A percentile compares a stretch with the other conserved stretches of the same genome.
Evolutionary conservation across 768 basidiomycete genomes (phyloP).

Genomic region (Imleria badia): DNA sequence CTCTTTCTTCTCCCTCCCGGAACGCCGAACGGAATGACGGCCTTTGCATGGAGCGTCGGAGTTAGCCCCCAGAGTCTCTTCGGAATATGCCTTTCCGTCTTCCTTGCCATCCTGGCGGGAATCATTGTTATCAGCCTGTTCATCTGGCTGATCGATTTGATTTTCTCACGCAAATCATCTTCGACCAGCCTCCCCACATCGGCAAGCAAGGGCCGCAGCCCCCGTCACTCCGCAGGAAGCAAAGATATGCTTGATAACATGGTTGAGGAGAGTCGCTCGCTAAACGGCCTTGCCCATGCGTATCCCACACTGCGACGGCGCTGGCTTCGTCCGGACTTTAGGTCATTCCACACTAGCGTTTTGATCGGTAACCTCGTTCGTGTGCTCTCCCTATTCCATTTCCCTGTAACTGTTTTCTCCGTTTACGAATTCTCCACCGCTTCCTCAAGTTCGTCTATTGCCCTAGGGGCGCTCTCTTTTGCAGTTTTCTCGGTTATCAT

Average conservation of each 20-base stretch:
- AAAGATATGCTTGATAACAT: conserved; percentile 51
- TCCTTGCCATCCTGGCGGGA: conserved; percentile 73
- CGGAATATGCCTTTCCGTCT: conserved; percentile 76
- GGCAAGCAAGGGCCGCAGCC: conserved; percentile 33
- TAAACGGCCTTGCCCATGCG: conserved; percentile 23
- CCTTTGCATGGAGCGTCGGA: conserved; percentile 84
- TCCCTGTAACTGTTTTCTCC: conserved; percentile 91
- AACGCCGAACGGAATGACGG: conserved; percentile 64
- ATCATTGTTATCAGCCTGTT: conserved; percentile 68
- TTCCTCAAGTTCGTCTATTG: conserved; percentile 57
- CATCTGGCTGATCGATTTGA: conserved; percentile 70
- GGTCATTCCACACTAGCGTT: conserved; percentile 78
- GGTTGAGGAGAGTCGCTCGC: conserved; percentile 31
- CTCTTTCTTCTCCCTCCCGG: conserved; percentile 69
- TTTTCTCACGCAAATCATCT: conserved; percentile 33
- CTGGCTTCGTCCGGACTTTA: conserved; percentile 52
- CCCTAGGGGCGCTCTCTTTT: conserved; percentile 82
- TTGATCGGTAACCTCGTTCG: conserved; percentile 91
- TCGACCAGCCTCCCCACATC: conserved; percentile 18
- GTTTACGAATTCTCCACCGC: conserved; percentile 57
- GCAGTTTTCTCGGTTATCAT: conserved; percentile 73
- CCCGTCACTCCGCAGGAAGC: conserved; percentile 43
- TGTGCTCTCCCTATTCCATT: conserved; percentile 88
- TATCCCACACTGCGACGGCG: conserved; percentile 30
- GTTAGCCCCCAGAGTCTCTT: conserved; percentile 82